Conservation (phyloP, 2,329 filamentous ascomycete genomes). For the Cercospora brassicicola region DNA sequence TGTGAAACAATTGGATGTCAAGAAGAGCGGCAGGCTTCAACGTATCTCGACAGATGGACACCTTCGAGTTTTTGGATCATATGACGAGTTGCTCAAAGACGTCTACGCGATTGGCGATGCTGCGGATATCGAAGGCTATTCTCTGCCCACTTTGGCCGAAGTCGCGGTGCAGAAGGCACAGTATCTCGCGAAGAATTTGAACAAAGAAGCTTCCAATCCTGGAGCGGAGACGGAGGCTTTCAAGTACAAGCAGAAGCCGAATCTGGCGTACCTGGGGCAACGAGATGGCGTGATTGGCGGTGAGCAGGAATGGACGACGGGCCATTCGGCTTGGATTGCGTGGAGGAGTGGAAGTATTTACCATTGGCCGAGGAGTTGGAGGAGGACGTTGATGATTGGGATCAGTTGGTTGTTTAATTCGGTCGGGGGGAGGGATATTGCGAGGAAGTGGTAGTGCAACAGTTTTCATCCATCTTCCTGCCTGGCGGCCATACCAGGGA, state of each 20-base stretch:
- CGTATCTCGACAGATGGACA: constrained; percentile 41
- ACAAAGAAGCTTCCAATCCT: constrained; percentile 19
- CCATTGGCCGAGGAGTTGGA: constrained; percentile 36
- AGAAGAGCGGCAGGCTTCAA: constrained; percentile 38
- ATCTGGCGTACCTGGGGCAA: constrained; percentile 46
- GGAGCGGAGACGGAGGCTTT: not conserved
- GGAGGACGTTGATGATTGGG: constrained; percentile 36
- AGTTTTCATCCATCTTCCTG: too few species aligned
- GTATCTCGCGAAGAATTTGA: constrained; percentile 38
- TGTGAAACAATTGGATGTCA: constrained; percentile 40
- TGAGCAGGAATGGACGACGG: constrained; percentile 43
- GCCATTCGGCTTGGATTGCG: constrained; percentile 46
- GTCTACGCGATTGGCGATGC: constrained; percentile 43
- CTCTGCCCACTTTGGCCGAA: constrained; percentile 42
- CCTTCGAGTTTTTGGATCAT: constrained; percentile 17
- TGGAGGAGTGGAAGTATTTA: constrained; percentile 43
- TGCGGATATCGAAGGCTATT: constrained; percentile 42
- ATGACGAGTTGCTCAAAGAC: constrained; percentile 29
- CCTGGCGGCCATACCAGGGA: too few species aligned
- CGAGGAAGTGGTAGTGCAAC: constrained; percentile 34
- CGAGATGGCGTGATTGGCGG: constrained; percentile 47
- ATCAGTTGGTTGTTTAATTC: constrained; percentile 37
- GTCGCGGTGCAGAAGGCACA: constrained; percentile 44
- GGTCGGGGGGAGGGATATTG: constrained; percentile 36
- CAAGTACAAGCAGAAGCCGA: constrained; percentile 41